Conservation (phyloP, 2,329 filamentous ascomycete species). For the Eutypa lata region DNA sequence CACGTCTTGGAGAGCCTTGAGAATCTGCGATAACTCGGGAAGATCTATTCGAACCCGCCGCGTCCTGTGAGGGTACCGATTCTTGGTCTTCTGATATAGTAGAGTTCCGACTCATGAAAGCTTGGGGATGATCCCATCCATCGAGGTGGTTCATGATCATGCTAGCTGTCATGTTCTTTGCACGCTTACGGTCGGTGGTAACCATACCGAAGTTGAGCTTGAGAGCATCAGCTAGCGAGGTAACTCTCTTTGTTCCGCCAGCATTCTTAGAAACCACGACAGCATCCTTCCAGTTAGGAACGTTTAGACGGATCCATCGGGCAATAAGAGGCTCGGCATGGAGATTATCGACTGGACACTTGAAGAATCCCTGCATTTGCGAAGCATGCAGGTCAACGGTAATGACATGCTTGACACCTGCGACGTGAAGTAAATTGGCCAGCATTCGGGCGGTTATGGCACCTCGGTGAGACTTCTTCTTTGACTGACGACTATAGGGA, state of each 20-base stretch:
- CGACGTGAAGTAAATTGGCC: slow-evolving; percentile 88
- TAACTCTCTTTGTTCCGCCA: slow-evolving; percentile 94
- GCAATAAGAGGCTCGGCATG: slow-evolving; percentile 94
- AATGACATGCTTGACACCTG: slow-evolving; percentile 95
- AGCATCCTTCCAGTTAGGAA: slow-evolving; percentile 82
- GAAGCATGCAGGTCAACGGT: slow-evolving; percentile 94
- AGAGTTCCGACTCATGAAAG: slow-evolving; percentile 23
- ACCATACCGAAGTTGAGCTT: slow-evolving; percentile 98
- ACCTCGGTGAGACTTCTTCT: slow-evolving; percentile 96
- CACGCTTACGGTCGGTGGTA: slow-evolving; percentile 73
- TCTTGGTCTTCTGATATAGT: slow-evolving; percentile 21
- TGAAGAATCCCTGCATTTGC: slow-evolving; percentile 99
- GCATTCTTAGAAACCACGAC: slow-evolving; percentile 99
- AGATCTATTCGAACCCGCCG: slow-evolving; percentile 20
- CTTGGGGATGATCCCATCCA: slow-evolving; percentile 33
- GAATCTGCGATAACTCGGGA: slow-evolving; percentile 35
- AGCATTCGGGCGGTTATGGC: slow-evolving; percentile 97
- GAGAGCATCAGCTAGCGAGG: slow-evolving; percentile 88
- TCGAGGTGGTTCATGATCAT: slow-evolving; percentile 71
- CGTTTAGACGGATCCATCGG: slow-evolving; percentile 89
- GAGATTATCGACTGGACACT: slow-evolving; percentile 94
- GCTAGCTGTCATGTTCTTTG: slow-evolving; percentile 69
- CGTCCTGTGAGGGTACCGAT: slow-evolving; percentile 18
- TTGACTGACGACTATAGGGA: slow-evolving; percentile 98
- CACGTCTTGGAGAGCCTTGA: slow-evolving; percentile 40